Evolutionary conservation across 2,329 filamentous ascomycete genomes (phyloP), one percentile per base, ranked within the genome.

Genomic region (Colletotrichum phormii): DNA sequence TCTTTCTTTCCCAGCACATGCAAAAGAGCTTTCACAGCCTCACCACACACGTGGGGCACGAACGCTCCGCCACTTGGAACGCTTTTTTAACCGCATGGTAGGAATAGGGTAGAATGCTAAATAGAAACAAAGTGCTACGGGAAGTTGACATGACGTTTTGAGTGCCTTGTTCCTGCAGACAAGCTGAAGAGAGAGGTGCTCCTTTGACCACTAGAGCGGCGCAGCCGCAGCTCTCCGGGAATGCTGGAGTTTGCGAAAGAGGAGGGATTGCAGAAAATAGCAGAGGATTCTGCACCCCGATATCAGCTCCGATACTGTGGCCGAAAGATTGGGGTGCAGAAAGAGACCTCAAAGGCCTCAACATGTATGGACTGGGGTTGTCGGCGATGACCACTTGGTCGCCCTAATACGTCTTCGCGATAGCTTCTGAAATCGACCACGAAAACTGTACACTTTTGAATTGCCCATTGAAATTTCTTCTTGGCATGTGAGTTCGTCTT

Each of bases 21-120:
- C 64, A 31, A 35, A 37, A n/a, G 33, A 58, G 35, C 60, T 67
- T 73, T 73, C 68, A 67, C 71, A 72, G 71, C 67, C 71, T 67
- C 71, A 29, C 11, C n/a, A 29, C 26, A 29, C 26, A 29, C 15
- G 35, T 58, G 64, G 55, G 57, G 46, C 29, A n/a, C n/a, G 26
- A 18, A 22, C 42, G 61, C 51, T 57, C 51, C 33, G 51, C 62
- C 62, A 46, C 51, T 57, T 7, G 22, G 26, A 3, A 22, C 29
- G 15, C 31, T 49, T 49, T n/a, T 5, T 42, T 6, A 49, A 49
- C 33, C 15, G 11, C 18, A 11, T n/a, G 42, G 4, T 46, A 37
- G 37, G 11, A 12, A 15, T 53, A n/a, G 33, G 24, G 13, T n/a
- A 18, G 22, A n/a, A 42, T 12, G 18, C 42, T 3, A 6, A 8